Evolutionary conservation across 208 protist species (phyloP).

Genomic region (Leptomonas seymouri): DNA sequence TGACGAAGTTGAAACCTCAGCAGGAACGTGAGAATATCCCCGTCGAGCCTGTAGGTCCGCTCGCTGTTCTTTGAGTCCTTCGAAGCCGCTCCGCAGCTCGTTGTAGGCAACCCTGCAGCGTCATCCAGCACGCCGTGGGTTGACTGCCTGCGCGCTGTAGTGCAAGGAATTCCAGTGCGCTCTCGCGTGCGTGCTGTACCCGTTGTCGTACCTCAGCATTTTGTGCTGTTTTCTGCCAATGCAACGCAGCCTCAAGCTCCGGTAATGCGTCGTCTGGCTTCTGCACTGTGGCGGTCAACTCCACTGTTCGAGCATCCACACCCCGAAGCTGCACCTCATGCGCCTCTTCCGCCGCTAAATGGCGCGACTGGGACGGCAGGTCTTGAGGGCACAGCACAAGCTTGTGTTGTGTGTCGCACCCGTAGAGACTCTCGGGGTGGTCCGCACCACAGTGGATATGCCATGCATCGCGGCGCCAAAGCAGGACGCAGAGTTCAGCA

Average conservation of each 20-base stretch:
- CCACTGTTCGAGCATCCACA: background rate
- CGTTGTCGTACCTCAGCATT: background rate
- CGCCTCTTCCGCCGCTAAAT: background rate
- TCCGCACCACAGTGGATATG: background rate
- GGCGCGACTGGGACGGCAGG: background rate
- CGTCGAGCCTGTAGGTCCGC: background rate
- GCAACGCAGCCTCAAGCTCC: background rate
- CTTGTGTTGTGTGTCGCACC: constrained; percentile 1
- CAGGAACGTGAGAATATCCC: background rate
- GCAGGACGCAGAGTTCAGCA: background rate
- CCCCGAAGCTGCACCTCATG: background rate
- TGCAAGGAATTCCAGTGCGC: constrained; percentile 10
- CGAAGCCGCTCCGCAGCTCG: background rate
- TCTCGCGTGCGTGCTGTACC: background rate
- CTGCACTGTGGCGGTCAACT: background rate
- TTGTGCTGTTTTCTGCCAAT: background rate
- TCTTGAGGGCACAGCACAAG: constrained; percentile 14
- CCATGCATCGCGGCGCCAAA: constrained; percentile 1
- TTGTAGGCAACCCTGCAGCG: constrained; percentile 7
- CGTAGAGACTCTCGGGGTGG: background rate
- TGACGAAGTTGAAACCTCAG: background rate
- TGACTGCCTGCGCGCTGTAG: constrained; percentile 15
- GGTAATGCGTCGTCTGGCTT: background rate
- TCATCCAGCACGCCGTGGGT: constrained; percentile 15
- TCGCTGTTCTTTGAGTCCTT: background rate